phyloP scores from a whole-genome alignment of 1,284 basidiomycete species.

The Boletus chippewaensis region DNA sequence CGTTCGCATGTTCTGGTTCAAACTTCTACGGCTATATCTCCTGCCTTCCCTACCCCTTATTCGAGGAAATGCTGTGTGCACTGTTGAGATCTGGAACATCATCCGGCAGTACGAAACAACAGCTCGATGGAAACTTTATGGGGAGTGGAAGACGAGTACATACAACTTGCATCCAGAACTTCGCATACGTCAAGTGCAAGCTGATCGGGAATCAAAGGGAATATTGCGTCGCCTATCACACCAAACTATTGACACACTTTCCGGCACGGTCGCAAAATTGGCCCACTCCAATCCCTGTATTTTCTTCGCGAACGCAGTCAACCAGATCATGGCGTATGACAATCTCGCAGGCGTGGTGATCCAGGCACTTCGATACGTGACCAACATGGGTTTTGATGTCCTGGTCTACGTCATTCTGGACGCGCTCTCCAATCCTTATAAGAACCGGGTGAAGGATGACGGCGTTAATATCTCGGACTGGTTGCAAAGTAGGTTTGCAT shows the following conservation, averaged over 20 bases:
- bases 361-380: conserved; percentile 85
- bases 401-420: conserved; percentile 87
- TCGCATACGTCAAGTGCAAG: conserved; percentile 62
- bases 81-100: conserved; percentile 84
- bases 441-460: conserved; percentile 84
- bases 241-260: conserved; percentile 74
- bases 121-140: conserved; percentile 85
- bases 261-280: conserved; percentile 88
- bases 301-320: conserved; percentile 85
- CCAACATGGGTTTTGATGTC: conserved; percentile 90
- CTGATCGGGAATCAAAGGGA: conserved; percentile 72
- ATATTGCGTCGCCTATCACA: conserved; percentile 78
- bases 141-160: conserved; percentile 83
- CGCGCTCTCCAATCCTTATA: conserved; percentile 79
- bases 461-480: conserved; percentile 90
- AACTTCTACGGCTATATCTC: conserved; percentile 72
- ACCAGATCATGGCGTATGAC: conserved; percentile 95
- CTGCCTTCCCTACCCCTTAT: conserved; percentile 86
- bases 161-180: conserved; percentile 72
- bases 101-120: conserved; percentile 74
- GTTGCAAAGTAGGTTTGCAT: conserved; percentile 74
- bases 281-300: conserved; percentile 92
- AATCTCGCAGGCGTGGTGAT: conserved; percentile 90
- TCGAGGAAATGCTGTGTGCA: conserved; percentile 78
- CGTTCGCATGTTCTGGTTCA: conserved; percentile 71